Conservation (phyloP, 2,329 filamentous ascomycete genomes). For the Exserohilum turcica region DNA sequence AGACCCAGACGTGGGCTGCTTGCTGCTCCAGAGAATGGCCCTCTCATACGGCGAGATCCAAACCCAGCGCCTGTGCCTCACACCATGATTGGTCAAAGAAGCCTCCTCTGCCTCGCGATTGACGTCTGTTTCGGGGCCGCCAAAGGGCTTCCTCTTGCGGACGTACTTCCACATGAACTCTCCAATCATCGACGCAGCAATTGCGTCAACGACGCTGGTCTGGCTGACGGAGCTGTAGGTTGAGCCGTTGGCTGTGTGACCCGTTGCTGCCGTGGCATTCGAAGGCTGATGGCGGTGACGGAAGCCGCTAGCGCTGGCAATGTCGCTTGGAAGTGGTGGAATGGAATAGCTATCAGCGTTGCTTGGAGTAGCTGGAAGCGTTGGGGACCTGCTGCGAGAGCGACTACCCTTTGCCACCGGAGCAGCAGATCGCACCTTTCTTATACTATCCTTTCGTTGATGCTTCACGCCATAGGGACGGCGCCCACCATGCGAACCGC, state of each 20-base stretch:
- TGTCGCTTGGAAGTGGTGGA: conserved; percentile 75
- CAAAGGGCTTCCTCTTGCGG: conserved; percentile 86
- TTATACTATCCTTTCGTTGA: conserved; percentile 65
- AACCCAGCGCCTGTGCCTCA: conserved; percentile 92
- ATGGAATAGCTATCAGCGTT: conserved; percentile 71
- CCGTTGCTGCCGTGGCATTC: conserved; percentile 64
- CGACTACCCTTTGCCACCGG: conserved; percentile 62
- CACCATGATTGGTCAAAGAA: conserved; percentile 70
- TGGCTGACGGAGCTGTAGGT: conserved; percentile 66
- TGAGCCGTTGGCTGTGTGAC: conserved; percentile 61
- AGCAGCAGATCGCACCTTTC: conserved; percentile 84
- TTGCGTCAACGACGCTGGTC: conserved; percentile 88
- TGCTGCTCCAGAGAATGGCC: conserved; percentile 97
- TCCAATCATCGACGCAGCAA: conserved; percentile 97
- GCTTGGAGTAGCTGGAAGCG: conserved; percentile 70
- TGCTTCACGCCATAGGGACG: conserved; percentile 49
- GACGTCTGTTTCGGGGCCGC: conserved; percentile 66
- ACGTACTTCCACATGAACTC: conserved; percentile 97
- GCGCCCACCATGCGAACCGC: conserved; percentile 35
- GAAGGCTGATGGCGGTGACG: conserved; percentile 64
- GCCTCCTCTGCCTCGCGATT: conserved; percentile 62
- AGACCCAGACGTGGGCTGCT: conserved; percentile 86
- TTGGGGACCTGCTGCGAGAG: conserved; percentile 57
- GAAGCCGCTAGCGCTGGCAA: conserved; percentile 58
- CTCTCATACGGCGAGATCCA: conserved; percentile 97